A percentile compares a stretch with the other conserved stretches of the same genome.
Evolutionary conservation across 2,329 filamentous ascomycete species (phyloP).

Genomic region (Dactylellina leptospora): DNA sequence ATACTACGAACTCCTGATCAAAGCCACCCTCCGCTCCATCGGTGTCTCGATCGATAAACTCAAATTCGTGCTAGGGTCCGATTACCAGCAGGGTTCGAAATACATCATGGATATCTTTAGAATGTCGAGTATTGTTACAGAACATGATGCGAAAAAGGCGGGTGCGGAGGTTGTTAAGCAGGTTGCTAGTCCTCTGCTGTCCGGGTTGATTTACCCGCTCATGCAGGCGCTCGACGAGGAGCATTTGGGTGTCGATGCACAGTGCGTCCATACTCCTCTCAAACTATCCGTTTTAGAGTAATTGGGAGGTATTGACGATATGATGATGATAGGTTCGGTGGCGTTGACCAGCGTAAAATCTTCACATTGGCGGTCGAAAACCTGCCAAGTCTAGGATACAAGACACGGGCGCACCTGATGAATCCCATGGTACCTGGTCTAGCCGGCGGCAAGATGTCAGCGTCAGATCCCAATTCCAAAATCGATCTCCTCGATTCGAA

Average conservation of each 20-base stretch:
- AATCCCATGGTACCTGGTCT: conserved; percentile 92
- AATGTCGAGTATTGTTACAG: conserved; percentile 73
- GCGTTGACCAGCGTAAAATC: conserved; percentile 86
- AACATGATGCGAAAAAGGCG: conserved; percentile 86
- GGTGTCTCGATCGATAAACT: conserved; percentile 81
- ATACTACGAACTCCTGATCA: conserved; percentile 84
- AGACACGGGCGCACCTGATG: conserved; percentile 76
- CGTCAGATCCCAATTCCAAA: conserved; percentile 72
- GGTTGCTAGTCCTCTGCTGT: conserved; percentile 76
- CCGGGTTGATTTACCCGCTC: conserved; percentile 80
- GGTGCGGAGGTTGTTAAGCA: conserved; percentile 96
- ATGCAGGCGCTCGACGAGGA: conserved; percentile 93
- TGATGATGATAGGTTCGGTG: conserved; percentile 59
- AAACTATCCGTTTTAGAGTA: not conserved
- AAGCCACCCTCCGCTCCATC: conserved; percentile 76
- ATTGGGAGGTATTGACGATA: not conserved
- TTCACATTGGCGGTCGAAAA: conserved; percentile 86
- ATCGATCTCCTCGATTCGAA: conserved; percentile 88
- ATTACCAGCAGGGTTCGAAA: conserved; percentile 75
- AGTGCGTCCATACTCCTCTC: conserved; percentile 65
- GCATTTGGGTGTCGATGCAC: conserved; percentile 84
- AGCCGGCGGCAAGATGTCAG: conserved; percentile 62
- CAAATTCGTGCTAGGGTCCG: conserved; percentile 82
- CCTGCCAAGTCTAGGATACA: conserved; percentile 85
- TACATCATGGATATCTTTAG: conserved; percentile 92